Conservation (phyloP, 1,139 yeast genomes). For the Candida tunisiensis region DNA sequence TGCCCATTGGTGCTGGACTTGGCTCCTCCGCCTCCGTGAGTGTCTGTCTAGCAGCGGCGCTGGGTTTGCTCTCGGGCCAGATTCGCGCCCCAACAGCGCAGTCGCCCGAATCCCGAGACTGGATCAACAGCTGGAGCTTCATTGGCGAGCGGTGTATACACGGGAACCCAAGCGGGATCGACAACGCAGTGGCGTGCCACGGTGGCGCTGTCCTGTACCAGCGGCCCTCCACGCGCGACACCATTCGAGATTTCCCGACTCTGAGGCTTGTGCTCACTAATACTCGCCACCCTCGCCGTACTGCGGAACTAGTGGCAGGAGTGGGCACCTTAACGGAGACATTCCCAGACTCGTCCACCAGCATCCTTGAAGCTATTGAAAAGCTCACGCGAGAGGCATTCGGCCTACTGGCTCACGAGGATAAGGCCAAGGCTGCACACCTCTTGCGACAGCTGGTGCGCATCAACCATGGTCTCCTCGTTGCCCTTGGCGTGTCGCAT, state of each 20-base stretch:
- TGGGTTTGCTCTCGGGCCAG: conserved; percentile 46
- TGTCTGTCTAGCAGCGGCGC: conserved; percentile 68
- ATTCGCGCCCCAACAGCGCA: conserved; percentile 16
- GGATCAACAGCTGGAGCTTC: conserved; percentile 75
- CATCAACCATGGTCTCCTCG: conserved; percentile 78
- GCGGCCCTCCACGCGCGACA: conserved; percentile 24
- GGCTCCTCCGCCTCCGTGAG: conserved; percentile 91
- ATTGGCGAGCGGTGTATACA: conserved; percentile 92
- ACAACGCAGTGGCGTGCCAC: conserved; percentile 86
- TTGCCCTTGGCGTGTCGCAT: conserved; percentile 83
- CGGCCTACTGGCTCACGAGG: conserved; percentile 2
- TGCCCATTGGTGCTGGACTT: conserved; percentile 94
- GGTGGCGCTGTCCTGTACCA: conserved; percentile 95
- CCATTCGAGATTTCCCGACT: conserved; percentile 51
- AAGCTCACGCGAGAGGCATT: conserved; percentile 30
- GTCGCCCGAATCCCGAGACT: conserved; percentile 31
- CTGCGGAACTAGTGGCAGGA: conserved; percentile 65
- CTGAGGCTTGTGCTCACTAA: conserved; percentile 63
- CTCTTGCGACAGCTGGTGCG: conserved; percentile 55
- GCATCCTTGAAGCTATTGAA: conserved; percentile 37
- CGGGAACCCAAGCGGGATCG: conserved; percentile 96
- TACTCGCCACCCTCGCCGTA: conserved; percentile 73
- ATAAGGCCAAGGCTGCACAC: conserved; percentile 25
- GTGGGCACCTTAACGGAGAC: conserved; percentile 42
- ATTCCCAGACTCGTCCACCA: conserved; percentile 36